phyloP scores from a whole-genome alignment of 2,329 filamentous ascomycete species.

The Elsinoe batatas region DNA sequence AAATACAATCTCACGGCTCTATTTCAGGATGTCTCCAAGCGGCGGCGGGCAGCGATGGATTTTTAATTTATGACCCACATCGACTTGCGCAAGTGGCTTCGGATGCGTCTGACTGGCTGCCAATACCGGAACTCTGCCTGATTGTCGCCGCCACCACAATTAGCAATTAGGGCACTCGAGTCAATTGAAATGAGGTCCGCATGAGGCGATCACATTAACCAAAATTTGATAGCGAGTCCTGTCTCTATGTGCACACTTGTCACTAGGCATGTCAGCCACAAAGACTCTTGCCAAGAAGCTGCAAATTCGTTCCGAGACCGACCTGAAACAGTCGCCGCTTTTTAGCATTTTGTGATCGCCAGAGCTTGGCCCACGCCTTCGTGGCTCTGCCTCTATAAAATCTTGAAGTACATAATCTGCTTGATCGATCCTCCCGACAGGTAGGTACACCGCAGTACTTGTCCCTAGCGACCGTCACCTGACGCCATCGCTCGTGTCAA shows the following conservation, averaged over 20 bases:
- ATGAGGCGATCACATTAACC: background rate
- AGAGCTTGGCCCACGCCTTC: background rate
- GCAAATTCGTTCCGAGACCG: background rate
- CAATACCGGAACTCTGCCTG: background rate
- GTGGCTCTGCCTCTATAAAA: background rate
- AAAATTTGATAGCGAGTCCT: background rate
- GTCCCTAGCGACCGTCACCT: background rate
- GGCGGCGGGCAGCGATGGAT: background rate
- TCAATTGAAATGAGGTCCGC: background rate
- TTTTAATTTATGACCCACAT: background rate
- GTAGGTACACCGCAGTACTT: conserved; percentile 3
- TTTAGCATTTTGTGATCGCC: conserved; percentile 2
- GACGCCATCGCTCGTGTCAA: background rate
- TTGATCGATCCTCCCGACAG: background rate
- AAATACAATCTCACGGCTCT: background rate
- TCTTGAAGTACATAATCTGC: background rate
- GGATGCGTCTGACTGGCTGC: background rate
- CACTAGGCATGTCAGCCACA: background rate
- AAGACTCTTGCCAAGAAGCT: background rate
- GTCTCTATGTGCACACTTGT: no score
- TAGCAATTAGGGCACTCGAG: background rate
- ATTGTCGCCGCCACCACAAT: background rate
- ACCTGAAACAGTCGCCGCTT: background rate
- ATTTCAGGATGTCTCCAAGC: background rate
- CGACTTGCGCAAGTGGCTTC: conserved; percentile 9